Evolutionary conservation across 495 filamentous ascomycete genomes (phyloP), one percentile per base, ranked within the genome.

Genomic region (Staphylotrichum tortipilum): DNA sequence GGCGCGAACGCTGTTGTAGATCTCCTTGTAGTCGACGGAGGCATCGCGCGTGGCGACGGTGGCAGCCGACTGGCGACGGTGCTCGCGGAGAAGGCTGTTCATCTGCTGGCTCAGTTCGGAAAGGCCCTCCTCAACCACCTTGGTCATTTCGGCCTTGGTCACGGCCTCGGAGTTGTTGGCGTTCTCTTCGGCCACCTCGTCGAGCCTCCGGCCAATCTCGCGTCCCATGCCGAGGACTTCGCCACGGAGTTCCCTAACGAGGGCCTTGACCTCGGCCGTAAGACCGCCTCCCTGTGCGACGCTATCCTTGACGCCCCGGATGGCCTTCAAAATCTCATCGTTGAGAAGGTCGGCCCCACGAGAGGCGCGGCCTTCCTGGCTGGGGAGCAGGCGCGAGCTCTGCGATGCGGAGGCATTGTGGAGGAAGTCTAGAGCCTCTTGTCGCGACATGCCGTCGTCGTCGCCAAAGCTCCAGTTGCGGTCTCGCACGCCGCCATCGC

Each of bases 161-260:
- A 74, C 70, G 7, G 71, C 67, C 4, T 77, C 69, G 40, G 75
- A 69, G 31, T 75, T 76, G 42, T 72, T 71, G 22, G 64, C 8
- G 36, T 70, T 66, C 17, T 72, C 71, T 24, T 80, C 77, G 48
- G 56, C 58, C 2, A 76, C 72, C 36, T 86, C 77, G 46, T 95
- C 88, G 3, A 96, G 72, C 59, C 85, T 82, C n/a, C 85, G 79
- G 24, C 83, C 88, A 23, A 96, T 76, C 55, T 95, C 83, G 48
- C 89, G 74, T 5, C 89, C 88, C 91, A 96, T 95, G 4, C 87
- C 89, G 2, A 96, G 78, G 7, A 97, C 89, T 59, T 97, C 90
- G 11, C 89, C 87, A 15, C 90, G 83, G 31, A 98, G 73, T 55
- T 96, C 90, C 34, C 88, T 82, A 11, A 95, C 84, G 14, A 94